Conservation (phyloP, 1,284 basidiomycete genomes). For the Trametes pubescens region DNA sequence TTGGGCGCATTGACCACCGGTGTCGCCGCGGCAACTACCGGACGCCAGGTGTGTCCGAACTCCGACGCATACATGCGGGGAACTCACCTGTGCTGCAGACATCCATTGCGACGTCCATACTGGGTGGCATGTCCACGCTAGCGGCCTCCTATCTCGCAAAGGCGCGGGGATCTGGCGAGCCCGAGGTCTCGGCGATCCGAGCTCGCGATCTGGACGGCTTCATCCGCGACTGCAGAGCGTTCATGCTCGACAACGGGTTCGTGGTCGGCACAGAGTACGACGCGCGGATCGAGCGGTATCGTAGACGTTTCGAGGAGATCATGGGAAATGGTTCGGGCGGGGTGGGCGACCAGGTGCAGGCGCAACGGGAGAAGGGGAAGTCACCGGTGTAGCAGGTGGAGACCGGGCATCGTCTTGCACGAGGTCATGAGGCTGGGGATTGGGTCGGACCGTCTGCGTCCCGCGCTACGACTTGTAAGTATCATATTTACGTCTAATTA, state of each 20-base stretch:
- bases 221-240: constrained; percentile 64
- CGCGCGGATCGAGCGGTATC: constrained; percentile 38
- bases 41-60: constrained; percentile 43
- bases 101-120: constrained; percentile 43
- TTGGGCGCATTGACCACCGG: constrained; percentile 75
- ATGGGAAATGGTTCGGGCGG: constrained; percentile 39
- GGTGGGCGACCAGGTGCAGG: constrained; percentile 27
- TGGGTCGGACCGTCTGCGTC: not conserved
- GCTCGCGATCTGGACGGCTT: constrained; percentile 70
- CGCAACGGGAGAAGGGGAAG: constrained; percentile 20
- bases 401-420: too few relatives aligned
- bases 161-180: constrained; percentile 70
- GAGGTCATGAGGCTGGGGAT: not conserved
- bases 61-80: not conserved
- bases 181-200: constrained; percentile 61
- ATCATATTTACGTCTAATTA: constrained; percentile 9
- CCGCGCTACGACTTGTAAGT: not conserved
- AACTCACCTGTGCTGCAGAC: constrained; percentile 33
- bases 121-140: constrained; percentile 66
- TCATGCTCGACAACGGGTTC: constrained; percentile 64
- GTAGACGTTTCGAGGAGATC: constrained; percentile 45
- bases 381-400: constrained; percentile 2
- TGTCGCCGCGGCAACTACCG: constrained; percentile 58
- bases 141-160: constrained; percentile 76
- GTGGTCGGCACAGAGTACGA: constrained; percentile 39